Base-by-base conservation (phyloP, 225 moss, liverwort and hornwort species). In the Anthoceros angustus region DNA sequence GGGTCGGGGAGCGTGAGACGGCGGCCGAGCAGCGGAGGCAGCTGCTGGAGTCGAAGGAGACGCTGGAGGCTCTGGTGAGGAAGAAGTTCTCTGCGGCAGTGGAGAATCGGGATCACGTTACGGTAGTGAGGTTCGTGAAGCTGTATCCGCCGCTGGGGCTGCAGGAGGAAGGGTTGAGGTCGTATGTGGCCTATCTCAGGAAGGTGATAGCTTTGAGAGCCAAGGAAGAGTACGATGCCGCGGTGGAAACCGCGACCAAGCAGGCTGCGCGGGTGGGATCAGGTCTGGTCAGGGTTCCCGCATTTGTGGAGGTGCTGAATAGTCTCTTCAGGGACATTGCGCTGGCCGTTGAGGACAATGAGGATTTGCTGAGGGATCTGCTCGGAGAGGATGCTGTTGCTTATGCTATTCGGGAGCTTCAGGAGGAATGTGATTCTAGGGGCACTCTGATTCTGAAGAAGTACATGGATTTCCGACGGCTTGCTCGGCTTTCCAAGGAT, bases 261-360 rank as follows among this genome's bases (percentile, higher is more conserved):
- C 42, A 64, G 14, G 77, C 74, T 10, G 66, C 74, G 7, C 77
- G 68, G 16, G 72, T 67, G 39, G 74, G 70, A 20, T 41, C 68
- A 61, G 80, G 67, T 25, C n/a, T 0, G 14, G 10, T 10, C 7
- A 42, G 16, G 15, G 39, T 70, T 42, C 83, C 80, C 46, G 81
- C 88, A 76, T 88, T 86, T 41, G 88, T 98, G 40, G 88, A 84
- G 7, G 73, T 85, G 41, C 72, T 98, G 60, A 98, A 98, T 68
- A 88, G 85, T 69, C 73, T 98, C 1, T 98, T 98, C 45, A 91
- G 91, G 65, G 81, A 87, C 69, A 87, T 98, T 63, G 95, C 95
- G 14, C 74, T 74, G 46, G 83, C 88, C 3, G 73, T 98, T 0
- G 95, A 98, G 73, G 95, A 91, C 70, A 98, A 98, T 42, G 95